A percentile compares a stretch with the other conserved stretches of the same genome.
phyloP scores from a whole-genome alignment of 225 moss, liverwort and hornwort genomes.

The Anthoceros angustus region DNA sequence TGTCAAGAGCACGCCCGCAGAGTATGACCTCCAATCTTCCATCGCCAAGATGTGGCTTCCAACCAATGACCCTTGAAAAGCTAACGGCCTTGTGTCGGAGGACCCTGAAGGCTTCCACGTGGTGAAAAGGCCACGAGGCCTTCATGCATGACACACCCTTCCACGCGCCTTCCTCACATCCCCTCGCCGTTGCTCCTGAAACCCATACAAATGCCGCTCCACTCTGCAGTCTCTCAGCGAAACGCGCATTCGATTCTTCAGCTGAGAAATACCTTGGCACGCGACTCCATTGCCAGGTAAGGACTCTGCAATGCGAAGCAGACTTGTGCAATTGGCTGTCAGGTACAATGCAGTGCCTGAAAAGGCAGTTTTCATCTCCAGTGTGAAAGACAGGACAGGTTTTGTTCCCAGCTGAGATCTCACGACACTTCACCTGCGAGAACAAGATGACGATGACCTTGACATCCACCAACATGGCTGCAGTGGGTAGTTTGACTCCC shows the following conservation, averaged over 20 bases:
- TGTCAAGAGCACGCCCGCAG: neutral
- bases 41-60: neutral
- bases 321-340: too few relatives aligned
- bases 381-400: too few relatives aligned
- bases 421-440: neutral
- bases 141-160: neutral
- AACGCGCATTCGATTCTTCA: too few relatives aligned
- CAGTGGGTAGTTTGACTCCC: neutral
- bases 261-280: too few relatives aligned
- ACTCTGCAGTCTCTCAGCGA: too few relatives aligned
- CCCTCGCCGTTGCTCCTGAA: neutral
- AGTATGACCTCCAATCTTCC: neutral
- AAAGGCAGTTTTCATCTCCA: too few relatives aligned
- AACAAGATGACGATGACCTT: neutral
- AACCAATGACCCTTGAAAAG: neutral
- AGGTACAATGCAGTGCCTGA: too few relatives aligned
- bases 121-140: neutral
- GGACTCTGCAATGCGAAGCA: too few relatives aligned
- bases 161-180: neutral
- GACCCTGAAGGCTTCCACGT: neutral
- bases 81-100: neutral
- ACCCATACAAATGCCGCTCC: too few relatives aligned
- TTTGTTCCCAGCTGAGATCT: too few relatives aligned
- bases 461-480: conserved; percentile 3
- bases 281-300: too few relatives aligned